A percentile compares a stretch with the other conserved stretches of the same genome.
Evolutionary conservation across 2,329 filamentous ascomycete species (phyloP).

Genomic region (Cladosporium velox): DNA sequence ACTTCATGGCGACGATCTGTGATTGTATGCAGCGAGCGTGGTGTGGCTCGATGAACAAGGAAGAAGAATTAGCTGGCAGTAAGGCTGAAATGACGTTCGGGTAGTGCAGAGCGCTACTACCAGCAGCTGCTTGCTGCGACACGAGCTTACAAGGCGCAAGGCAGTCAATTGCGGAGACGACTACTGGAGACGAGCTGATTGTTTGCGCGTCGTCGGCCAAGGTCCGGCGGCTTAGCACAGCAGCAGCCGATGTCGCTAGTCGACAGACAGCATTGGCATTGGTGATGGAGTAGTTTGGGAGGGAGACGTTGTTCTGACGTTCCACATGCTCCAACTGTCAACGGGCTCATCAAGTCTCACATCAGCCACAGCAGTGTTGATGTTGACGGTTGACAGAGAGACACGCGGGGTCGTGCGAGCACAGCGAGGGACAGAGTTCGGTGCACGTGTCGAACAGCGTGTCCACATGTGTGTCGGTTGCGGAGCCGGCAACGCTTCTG

Average conservation of each 20-base stretch:
- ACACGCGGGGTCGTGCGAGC: neutral
- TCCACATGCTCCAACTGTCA: neutral
- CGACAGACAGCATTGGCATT: neutral
- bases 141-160: neutral
- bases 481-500: constrained; percentile 8
- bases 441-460: constrained; percentile 1
- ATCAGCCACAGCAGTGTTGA: neutral
- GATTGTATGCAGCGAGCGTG: neutral
- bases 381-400: neutral
- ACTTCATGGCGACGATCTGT: constrained; percentile 35
- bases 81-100: constrained; percentile 11
- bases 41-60: neutral
- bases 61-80: neutral
- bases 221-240: constrained; percentile 1
- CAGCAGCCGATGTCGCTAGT: constrained; percentile 2
- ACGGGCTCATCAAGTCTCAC: constrained; percentile 6
- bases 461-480: neutral
- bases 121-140: neutral
- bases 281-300: neutral
- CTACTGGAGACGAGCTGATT: neutral
- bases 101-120: neutral
- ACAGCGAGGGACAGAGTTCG: constrained; percentile 6
- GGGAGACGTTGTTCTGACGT: neutral
- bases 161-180: neutral
- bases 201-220: constrained; percentile 6